phyloP scores from a whole-genome alignment of 2,329 filamentous ascomycete species.

The Aschersonia sp. region DNA sequence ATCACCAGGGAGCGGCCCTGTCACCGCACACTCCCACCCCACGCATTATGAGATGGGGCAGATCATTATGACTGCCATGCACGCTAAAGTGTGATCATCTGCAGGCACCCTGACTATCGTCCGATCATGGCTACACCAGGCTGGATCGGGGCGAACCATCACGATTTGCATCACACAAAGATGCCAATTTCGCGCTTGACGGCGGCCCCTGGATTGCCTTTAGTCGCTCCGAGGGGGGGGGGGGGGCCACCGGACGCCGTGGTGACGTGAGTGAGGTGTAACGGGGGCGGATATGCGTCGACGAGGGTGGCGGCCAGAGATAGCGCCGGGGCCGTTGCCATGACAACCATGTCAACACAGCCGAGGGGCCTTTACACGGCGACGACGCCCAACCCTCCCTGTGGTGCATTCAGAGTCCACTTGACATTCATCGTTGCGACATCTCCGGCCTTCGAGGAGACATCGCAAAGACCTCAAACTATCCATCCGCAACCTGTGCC shows the following conservation, averaged over 20 bases:
- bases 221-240: neutral
- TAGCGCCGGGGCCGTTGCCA: slow-evolving; percentile 11
- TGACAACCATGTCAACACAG: slow-evolving; percentile 19
- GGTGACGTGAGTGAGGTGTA: slow-evolving; percentile 7
- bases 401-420: neutral
- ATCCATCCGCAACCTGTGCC: slow-evolving; percentile 2
- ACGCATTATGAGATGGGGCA: neutral
- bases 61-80: neutral
- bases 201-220: neutral
- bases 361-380: slow-evolving; percentile 10
- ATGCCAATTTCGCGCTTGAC: neutral
- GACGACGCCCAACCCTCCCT: slow-evolving; percentile 7
- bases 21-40: neutral
- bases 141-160: neutral
- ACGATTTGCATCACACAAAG: neutral
- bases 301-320: neutral
- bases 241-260: slow-evolving; percentile 3
- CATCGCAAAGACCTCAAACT: neutral
- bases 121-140: neutral
- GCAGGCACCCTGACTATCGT: neutral
- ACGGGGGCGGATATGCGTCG: neutral
- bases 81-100: neutral
- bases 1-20: neutral
- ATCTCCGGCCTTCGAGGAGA: slow-evolving; percentile 1
- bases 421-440: slow-evolving; percentile 4